These are phyloP conservation scores for Breynia disticha DNA, from an alignment of 441 rosid species.

Conservation along the genomic window DNA sequence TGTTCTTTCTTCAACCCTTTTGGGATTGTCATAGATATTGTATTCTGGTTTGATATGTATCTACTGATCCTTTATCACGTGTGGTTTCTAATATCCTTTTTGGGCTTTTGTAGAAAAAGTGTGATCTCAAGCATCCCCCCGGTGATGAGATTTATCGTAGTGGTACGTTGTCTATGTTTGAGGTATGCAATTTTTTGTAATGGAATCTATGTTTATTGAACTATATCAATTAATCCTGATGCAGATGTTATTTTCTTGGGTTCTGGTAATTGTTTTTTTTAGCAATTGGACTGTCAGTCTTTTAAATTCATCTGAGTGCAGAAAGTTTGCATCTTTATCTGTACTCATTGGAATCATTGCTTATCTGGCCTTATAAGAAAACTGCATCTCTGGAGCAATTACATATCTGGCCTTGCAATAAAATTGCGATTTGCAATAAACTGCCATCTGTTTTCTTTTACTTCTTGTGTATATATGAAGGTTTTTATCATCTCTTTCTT, in stretches of 20 bases:
- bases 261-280: too few relatives aligned
- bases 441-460: not conserved
- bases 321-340: too few relatives aligned
- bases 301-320: too few relatives aligned
- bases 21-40: not conserved
- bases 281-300: too few relatives aligned
- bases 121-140: slow-evolving; percentile 98
- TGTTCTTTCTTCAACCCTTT: too few relatives aligned
- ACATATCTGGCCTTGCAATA: too few relatives aligned
- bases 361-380: too few relatives aligned
- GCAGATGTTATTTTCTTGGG: too few relatives aligned
- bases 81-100: not conserved
- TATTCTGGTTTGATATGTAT: not conserved
- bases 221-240: too few relatives aligned
- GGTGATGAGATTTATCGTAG: slow-evolving; percentile 98
- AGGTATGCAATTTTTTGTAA: slow-evolving; percentile 35
- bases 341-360: too few relatives aligned
- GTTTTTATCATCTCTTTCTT: slow-evolving; percentile 10
- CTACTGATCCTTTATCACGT: not conserved
- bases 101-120: slow-evolving; percentile 54
- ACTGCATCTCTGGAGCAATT: too few relatives aligned
- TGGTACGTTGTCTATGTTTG: slow-evolving; percentile 97
- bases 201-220: not conserved
- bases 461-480: slow-evolving; percentile 2
- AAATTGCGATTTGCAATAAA: too few relatives aligned